Evolutionary conservation across 306 rosid genomes (phyloP), one percentile per base, ranked within the genome.

Genomic region (Prunus fruticosa): DNA sequence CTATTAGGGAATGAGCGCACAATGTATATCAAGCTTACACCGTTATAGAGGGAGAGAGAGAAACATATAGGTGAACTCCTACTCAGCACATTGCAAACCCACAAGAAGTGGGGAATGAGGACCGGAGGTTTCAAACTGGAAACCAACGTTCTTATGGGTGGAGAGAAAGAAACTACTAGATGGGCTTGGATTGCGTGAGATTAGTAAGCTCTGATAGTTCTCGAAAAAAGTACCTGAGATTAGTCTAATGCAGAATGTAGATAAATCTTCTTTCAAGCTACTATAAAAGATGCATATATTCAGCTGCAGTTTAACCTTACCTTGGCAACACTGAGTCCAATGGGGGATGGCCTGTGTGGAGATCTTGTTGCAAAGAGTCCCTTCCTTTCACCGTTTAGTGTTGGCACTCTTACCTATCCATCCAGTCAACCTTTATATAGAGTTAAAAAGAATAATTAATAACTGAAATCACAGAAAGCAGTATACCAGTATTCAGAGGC

Each of bases 261-360:
- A 73, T 28, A 69, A 72, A 46, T 53, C 72, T 52, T 25, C 25
- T 20, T 45, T 20, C 28, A 15, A 57, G 64, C 50, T 50, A 34
- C n/a, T 14, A 14, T 41, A 57, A 28, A 77, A 73, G 16, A 34
- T 6, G 43, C 43, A 38, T 76, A 64, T n/a, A 60, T 27, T 10
- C 20, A 69, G 46, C 50, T 47, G 76, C 47, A 77, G 71, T 43
- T 67, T 60, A 34, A 49, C 52, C 81, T 74, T 80, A 90, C 98
- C 97, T 88, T 95, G 8, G 97, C 97, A 84, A 95, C 91, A 18
- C 96, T 89, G 74, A 92, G 93, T 78, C 98, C 98, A 80, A 95
- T 92, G 81, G 98, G 98, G 79, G 96, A 95, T 22, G 95, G 95
- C 71, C 98, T 89, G 76, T 95, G 98, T 76, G 98, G 98, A 64